Base-by-base conservation (phyloP, 331 rosid species). In the Rhamnella rubrinervis region DNA sequence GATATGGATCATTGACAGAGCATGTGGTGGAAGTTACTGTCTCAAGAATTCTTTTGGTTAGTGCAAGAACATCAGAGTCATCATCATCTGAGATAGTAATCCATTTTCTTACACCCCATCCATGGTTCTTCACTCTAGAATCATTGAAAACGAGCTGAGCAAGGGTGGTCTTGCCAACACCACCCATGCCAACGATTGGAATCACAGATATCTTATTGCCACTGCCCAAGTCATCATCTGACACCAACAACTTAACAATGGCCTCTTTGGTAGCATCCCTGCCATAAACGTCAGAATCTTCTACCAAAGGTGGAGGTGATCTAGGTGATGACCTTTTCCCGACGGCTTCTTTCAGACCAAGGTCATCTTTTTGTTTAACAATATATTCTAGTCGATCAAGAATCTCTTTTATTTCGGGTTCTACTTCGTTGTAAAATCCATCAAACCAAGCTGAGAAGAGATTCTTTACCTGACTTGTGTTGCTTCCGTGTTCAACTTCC, bases 111-210 rank as follows among this genome's bases (percentile, higher is more conserved):
- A 20, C 70, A 79, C 5, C 35, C 5, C 5, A 31, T 3, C 35
- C 35, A 31, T 31, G 35, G 5, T 31, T 4, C 5, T 31, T 31
- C 35, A 31, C 71, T 82, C 37, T 21, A 16, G 67, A 66, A 4
- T 79, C 73, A 6, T 60, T 75, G 41, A 63, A 74, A 6, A 59
- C 65, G 6, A 72, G 10, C 19, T 64, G 59, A 2, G 79, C 83
- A 19, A 74, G 10, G 23, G 75, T 52, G 1, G 76, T 73, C 47
- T 73, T 73, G 5, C 76, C 79, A 15, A 68, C 8, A 7, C 76
- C 79, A 8, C 67, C 79, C 79, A 69, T 74, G 18, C 83, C 83
- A 1, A 74, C 44, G 8, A 74, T 93, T 5, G 35, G 35, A 31
- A 31, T 31, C 35, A 31, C 35, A 31, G 35, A 31, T 3, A 31